These are phyloP conservation scores for Bothriochloa decipiens DNA, from an alignment of 176 grass and related monocot genomes.

Conservation along the genomic window DNA sequence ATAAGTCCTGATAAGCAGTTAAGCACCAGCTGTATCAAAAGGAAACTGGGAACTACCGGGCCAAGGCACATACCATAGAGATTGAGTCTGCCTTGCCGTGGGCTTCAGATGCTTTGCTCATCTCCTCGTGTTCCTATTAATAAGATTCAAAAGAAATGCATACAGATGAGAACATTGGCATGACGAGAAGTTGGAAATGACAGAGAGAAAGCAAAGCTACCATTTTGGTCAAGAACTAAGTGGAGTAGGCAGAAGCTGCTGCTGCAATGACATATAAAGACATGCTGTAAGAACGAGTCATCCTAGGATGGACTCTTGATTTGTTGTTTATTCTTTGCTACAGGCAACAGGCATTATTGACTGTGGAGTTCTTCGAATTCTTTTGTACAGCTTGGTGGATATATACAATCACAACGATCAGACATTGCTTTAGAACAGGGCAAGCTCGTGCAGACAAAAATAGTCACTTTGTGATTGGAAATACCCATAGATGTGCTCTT, in stretches of 20 bases:
- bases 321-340: conserved; percentile 24
- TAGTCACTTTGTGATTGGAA: conserved; percentile 14
- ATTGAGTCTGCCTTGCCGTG: conserved; percentile 32
- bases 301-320: conserved; percentile 1
- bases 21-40: background rate
- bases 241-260: background rate
- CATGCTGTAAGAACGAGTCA: conserved; percentile 12
- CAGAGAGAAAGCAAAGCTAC: conserved; percentile 30
- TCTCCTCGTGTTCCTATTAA: conserved; percentile 46
- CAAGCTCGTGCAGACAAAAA: conserved; percentile 17
- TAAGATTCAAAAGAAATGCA: conserved; percentile 23
- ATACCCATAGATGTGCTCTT: background rate
- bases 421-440: background rate
- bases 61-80: conserved; percentile 42
- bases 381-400: conserved; percentile 26
- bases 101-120: conserved; percentile 46
- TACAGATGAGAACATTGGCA: background rate
- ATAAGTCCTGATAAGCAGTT: background rate
- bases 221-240: conserved; percentile 44
- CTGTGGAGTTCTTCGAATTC: background rate
- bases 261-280: conserved; percentile 32
- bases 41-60: background rate
- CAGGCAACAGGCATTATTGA: background rate
- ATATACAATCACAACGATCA: conserved; percentile 18
- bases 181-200: conserved; percentile 16